These are phyloP conservation scores for Magnolia officinalis DNA, from an alignment of 164 flowering plant genomes.

Conservation along the genomic window DNA sequence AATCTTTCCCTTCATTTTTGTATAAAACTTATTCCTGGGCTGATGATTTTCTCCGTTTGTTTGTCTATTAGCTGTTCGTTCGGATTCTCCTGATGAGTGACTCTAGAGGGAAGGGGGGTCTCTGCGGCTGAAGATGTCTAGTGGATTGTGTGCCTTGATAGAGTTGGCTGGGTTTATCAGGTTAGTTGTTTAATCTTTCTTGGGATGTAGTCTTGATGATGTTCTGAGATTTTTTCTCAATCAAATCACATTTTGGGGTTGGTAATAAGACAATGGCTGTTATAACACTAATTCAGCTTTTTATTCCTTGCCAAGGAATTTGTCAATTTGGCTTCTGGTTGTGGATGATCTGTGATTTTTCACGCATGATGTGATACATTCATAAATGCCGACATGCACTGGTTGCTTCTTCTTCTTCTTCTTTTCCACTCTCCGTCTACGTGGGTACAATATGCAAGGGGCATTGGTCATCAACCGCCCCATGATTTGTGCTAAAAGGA, in stretches of 20 bases:
- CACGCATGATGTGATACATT: too few species aligned
- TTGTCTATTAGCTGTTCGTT: not conserved
- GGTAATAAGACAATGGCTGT: not conserved
- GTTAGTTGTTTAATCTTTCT: not conserved
- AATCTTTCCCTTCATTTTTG: not conserved
- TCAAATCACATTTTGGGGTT: slow-evolving; percentile 1
- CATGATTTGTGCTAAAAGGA: too few species aligned
- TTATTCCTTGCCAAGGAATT: not conserved
- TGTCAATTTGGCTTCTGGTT: not conserved
- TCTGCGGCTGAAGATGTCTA: not conserved
- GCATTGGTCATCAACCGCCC: too few species aligned
- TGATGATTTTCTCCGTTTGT: not conserved
- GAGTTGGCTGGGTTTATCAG: not conserved
- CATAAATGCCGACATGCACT: too few species aligned
- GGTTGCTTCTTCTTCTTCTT: too few species aligned
- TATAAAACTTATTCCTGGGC: not conserved
- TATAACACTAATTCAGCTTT: not conserved
- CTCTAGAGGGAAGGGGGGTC: not conserved
- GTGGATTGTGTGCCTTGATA: not conserved
- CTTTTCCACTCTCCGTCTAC: too few species aligned
- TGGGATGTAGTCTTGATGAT: not conserved
- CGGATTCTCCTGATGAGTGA: slow-evolving; percentile 8
- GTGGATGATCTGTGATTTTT: not conserved
- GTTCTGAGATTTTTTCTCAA: not conserved
- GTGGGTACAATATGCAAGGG: too few species aligned